phyloP scores from a whole-genome alignment of 306 rosid genomes.

The Amphicarpaea edgeworthii region DNA sequence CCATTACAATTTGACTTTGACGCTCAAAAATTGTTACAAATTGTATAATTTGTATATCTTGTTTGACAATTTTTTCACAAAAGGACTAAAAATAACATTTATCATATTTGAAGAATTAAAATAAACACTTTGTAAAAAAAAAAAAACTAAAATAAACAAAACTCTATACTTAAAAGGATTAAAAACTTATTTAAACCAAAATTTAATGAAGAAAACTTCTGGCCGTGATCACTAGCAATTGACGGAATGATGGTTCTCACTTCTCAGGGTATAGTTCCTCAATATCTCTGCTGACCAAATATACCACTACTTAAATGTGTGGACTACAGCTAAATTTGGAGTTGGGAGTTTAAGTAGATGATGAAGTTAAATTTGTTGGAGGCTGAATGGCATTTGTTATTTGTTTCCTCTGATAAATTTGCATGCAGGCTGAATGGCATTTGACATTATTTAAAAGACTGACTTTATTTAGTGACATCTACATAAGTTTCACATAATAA shows the following conservation, averaged over 20 bases:
- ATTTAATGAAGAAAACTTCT: background rate
- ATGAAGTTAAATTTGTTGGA: background rate
- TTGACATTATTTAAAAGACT: background rate
- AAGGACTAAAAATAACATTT: too few relatives aligned
- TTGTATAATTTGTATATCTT: too few relatives aligned
- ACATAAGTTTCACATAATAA: background rate
- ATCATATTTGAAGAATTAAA: too few relatives aligned
- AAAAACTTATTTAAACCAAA: background rate
- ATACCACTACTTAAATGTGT: background rate
- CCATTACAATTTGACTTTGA: too few relatives aligned
- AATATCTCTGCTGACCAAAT: background rate
- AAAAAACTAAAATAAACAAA: too few relatives aligned
- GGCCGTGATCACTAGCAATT: background rate
- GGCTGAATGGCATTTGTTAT: background rate
- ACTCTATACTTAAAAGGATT: too few relatives aligned
- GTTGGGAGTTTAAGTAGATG: background rate
- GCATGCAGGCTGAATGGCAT: background rate
- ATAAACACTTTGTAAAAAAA: too few relatives aligned
- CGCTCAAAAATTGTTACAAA: too few relatives aligned
- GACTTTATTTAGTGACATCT: background rate
- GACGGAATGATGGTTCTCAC: background rate
- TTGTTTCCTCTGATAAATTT: slow-evolving; percentile 15
- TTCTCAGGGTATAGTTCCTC: background rate
- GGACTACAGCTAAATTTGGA: background rate
- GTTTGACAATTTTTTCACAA: too few relatives aligned